Conservation (phyloP, 306 rosid genomes). For the Inga laurina region DNA sequence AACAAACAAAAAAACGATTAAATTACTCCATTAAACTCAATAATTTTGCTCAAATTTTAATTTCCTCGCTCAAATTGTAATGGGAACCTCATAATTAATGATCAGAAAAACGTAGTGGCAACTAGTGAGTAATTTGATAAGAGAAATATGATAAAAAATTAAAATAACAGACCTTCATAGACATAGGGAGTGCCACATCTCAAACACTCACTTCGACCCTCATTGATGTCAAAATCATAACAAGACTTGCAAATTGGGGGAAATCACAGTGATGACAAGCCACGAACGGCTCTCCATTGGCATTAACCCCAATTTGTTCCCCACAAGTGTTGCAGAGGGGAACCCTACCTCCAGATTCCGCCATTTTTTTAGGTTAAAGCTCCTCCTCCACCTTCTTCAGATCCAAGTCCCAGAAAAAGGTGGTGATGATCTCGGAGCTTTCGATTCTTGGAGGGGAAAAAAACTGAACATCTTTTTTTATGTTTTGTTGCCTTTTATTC, state of each 20-base stretch:
- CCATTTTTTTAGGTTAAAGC: constrained; percentile 40
- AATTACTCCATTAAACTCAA: background rate
- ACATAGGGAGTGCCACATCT: constrained; percentile 80
- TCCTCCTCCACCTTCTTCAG: constrained; percentile 9
- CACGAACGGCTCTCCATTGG: constrained; percentile 72
- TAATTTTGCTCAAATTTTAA: background rate
- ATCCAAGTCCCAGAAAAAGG: background rate
- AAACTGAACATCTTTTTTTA: too few relatives aligned
- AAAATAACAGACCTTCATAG: constrained; percentile 40
- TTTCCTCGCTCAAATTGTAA: background rate
- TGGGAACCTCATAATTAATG: background rate
- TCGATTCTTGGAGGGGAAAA: constrained; percentile 24
- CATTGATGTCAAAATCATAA: constrained; percentile 59
- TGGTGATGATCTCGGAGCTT: constrained; percentile 20
- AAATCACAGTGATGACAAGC: constrained; percentile 73
- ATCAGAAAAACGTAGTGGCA: background rate
- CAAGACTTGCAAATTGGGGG: constrained; percentile 89
- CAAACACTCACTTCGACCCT: constrained; percentile 66
- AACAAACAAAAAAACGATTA: background rate
- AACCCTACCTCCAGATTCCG: constrained; percentile 51
- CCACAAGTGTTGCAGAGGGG: constrained; percentile 83
- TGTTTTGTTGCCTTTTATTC: too few relatives aligned
- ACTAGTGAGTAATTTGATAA: background rate
- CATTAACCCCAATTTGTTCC: constrained; percentile 61
- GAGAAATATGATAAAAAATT: background rate